phyloP scores from a whole-genome alignment of 2,329 filamentous ascomycete genomes.

The Hypoxylon sp. region DNA sequence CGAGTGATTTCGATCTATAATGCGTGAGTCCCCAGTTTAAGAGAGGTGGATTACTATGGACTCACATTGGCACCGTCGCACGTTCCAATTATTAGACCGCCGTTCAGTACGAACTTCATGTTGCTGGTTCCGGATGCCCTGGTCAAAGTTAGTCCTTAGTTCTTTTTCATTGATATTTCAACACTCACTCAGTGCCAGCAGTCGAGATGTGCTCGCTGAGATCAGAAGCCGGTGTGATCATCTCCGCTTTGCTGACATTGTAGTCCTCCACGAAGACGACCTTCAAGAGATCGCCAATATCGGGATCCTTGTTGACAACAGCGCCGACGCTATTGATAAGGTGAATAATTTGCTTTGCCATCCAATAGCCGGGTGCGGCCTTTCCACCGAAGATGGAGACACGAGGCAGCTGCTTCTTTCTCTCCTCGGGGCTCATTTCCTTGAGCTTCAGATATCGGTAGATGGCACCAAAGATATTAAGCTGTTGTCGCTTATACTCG shows the following conservation, averaged over 20 bases:
- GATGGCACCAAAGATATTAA: slow-evolving; percentile 99
- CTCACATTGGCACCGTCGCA: slow-evolving; percentile 97
- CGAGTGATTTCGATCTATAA: slow-evolving; percentile 91
- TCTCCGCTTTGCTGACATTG: slow-evolving; percentile 99
- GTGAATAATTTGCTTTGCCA: slow-evolving; percentile 99
- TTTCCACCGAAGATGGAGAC: slow-evolving; percentile 98
- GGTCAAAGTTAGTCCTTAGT: slow-evolving; percentile 37
- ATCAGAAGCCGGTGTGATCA: slow-evolving; percentile 94
- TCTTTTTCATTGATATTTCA: not conserved
- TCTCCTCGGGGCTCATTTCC: slow-evolving; percentile 83
- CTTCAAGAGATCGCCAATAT: slow-evolving; percentile 94
- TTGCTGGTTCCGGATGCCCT: slow-evolving; percentile 88
- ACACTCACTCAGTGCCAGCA: slow-evolving; percentile 85
- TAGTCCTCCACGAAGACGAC: slow-evolving; percentile 98
- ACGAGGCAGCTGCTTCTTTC: slow-evolving; percentile 87
- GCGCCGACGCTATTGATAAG: slow-evolving; percentile 92
- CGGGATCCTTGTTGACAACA: slow-evolving; percentile 92
- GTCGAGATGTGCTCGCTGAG: slow-evolving; percentile 99
- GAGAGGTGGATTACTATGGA: slow-evolving; percentile 40
- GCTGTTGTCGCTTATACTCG: slow-evolving; percentile 98
- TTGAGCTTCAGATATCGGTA: slow-evolving; percentile 94
- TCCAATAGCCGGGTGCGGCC: slow-evolving; percentile 98
- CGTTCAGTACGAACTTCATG: slow-evolving; percentile 99
- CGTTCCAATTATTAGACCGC: slow-evolving; percentile 96
- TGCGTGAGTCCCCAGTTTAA: slow-evolving; percentile 35